Base-by-base conservation (phyloP, 2,329 filamentous ascomycete species). In the Phaeoacremonium minimum region DNA sequence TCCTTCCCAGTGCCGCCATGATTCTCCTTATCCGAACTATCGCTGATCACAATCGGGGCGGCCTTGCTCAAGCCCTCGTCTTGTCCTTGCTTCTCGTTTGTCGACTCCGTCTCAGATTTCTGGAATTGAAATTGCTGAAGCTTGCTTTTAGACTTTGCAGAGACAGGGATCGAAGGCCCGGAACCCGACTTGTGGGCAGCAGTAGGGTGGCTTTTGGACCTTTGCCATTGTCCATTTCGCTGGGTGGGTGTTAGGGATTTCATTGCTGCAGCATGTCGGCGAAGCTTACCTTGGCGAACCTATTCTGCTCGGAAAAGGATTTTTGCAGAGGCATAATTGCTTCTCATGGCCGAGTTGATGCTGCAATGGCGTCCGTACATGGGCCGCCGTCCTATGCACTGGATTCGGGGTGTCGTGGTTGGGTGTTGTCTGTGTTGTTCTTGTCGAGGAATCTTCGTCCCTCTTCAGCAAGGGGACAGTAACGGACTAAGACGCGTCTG, bases 61-160 rank as follows among this genome's bases (percentile, higher is more conserved):
- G 41, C 37, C 5, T 48, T 46, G 16, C 45, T 30, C 13, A 29
- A 26, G 7, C 40, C 30, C 43, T 42, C 16, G 22, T 19, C 30
- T 36, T 37, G 30, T 17, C 14, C 34, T 17, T 15, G 31, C 15
- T 31, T 28, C n/a, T 19, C 33, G 13, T 39, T 41, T 14, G 30
- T 17, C n/a, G 35, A 33, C 7, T 47, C 38, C 11, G 41, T 35
- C 2, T 50, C 43, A 7, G 60, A 53, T 12, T 67, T 63, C 35
- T 67, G 63, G 44, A 78, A 82, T 38, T 75, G 74, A 50, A 76
- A 77, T 19, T 61, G 60, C 40, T 71, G 73, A 19, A 83, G 64
- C 49, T 82, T 83, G 44, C 64, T 75, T 51, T 76, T 82, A 9
- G 79, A 80, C 7, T 64, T 65, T 19, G 75, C 67, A 28, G 79